phyloP scores from a whole-genome alignment of 2,329 filamentous ascomycete species.

The Aspergillus sp. region DNA sequence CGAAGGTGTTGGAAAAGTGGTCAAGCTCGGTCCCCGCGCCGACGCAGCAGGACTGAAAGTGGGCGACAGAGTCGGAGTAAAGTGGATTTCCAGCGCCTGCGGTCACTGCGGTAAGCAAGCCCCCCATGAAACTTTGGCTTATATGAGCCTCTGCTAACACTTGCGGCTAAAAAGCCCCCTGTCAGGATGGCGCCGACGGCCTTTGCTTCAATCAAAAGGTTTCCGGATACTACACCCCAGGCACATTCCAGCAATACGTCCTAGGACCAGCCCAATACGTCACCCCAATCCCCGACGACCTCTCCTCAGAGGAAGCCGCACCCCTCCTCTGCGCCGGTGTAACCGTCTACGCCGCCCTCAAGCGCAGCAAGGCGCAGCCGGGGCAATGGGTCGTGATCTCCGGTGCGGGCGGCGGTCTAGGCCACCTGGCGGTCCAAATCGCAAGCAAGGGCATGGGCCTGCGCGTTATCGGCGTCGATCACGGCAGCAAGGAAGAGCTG shows the following conservation, averaged over 20 bases:
- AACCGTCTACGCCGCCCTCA: slow-evolving; percentile 65
- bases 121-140: neutral
- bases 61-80: slow-evolving; percentile 70
- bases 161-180: slow-evolving; percentile 39
- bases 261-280: slow-evolving; percentile 66
- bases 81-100: slow-evolving; percentile 64
- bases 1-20: slow-evolving; percentile 66
- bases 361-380: slow-evolving; percentile 58
- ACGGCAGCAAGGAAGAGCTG: slow-evolving; percentile 60
- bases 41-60: slow-evolving; percentile 59
- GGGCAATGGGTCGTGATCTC: slow-evolving; percentile 63
- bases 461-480: slow-evolving; percentile 66
- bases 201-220: slow-evolving; percentile 58
- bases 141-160: slow-evolving; percentile 2
- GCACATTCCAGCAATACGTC: slow-evolving; percentile 72
- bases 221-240: slow-evolving; percentile 67
- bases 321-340: slow-evolving; percentile 69
- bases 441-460: slow-evolving; percentile 61
- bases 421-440: slow-evolving; percentile 64
- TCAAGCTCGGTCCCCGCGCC: slow-evolving; percentile 63
- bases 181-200: slow-evolving; percentile 55
- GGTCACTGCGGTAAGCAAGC: slow-evolving; percentile 48
- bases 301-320: slow-evolving; percentile 61
- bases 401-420: slow-evolving; percentile 63
- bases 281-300: slow-evolving; percentile 64